Evolutionary conservation across 2,329 filamentous ascomycete genomes (phyloP).

Genomic region (Apiospora pterosperma): DNA sequence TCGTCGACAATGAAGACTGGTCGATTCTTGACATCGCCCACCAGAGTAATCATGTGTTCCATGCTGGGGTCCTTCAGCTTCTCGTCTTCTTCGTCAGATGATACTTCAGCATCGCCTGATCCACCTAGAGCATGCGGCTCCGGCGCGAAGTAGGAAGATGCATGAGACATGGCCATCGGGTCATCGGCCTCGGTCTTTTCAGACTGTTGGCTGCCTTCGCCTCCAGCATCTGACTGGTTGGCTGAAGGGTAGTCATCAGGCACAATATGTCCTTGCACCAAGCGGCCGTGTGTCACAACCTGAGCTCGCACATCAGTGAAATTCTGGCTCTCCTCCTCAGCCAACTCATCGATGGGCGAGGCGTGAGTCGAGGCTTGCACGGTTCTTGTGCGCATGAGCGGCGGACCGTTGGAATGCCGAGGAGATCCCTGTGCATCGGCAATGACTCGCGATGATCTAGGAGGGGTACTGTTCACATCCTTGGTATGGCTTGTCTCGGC

Average conservation of each 20-base stretch:
- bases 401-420: conserved; percentile 29
- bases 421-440: conserved; percentile 44
- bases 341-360: conserved; percentile 32
- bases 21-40: conserved; percentile 85
- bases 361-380: conserved; percentile 30
- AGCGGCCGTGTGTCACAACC: conserved; percentile 86
- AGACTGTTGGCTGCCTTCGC: conserved; percentile 53
- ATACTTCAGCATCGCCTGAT: conserved; percentile 76
- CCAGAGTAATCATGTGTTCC: conserved; percentile 96
- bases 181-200: conserved; percentile 57
- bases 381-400: conserved; percentile 23
- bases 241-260: conserved; percentile 89
- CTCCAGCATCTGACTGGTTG: conserved; percentile 60
- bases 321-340: conserved; percentile 38
- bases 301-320: conserved; percentile 79
- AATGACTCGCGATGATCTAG: conserved; percentile 20
- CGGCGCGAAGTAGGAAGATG: conserved; percentile 76
- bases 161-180: conserved; percentile 74
- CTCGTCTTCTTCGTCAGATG: conserved; percentile 90
- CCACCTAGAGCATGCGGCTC: conserved; percentile 74
- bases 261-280: conserved; percentile 93
- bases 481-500: conserved; percentile 15
- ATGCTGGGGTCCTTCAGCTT: conserved; percentile 75
- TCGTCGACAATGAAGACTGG: conserved; percentile 95
- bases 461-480: conserved; percentile 23